These are phyloP conservation scores for Brachypodium distachyon DNA, from an alignment of 202 grass and related monocot species.

Conservation along the genomic window DNA sequence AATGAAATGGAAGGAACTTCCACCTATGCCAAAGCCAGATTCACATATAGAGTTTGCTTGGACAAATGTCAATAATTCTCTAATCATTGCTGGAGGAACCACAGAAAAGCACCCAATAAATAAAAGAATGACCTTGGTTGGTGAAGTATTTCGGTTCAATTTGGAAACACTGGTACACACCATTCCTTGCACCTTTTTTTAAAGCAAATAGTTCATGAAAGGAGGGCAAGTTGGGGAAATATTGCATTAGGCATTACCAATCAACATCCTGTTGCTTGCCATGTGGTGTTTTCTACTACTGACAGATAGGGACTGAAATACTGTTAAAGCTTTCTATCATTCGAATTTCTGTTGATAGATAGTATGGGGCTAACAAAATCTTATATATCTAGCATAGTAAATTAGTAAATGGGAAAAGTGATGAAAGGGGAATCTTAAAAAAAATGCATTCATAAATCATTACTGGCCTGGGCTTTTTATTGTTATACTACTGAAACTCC, in stretches of 20 bases:
- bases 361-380: not conserved
- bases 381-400: not conserved
- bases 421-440: not conserved
- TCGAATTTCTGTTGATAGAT: not conserved
- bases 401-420: not conserved
- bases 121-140: constrained; percentile 88
- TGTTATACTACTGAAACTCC: not conserved
- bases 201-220: not conserved
- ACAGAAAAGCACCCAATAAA: constrained; percentile 88
- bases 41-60: constrained; percentile 99
- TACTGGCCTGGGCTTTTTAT: not conserved
- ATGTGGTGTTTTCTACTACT: not conserved
- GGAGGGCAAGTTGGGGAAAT: not conserved
- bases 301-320: not conserved
- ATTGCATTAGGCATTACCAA: not conserved
- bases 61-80: constrained; percentile 85
- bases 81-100: constrained; percentile 79
- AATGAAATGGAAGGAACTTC: constrained; percentile 75
- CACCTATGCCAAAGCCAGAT: constrained; percentile 90
- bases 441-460: not conserved
- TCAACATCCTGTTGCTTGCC: not conserved
- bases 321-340: not conserved
- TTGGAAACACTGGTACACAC: constrained; percentile 59
- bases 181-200: not conserved
- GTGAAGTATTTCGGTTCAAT: constrained; percentile 91